phyloP scores from a whole-genome alignment of 148 eudicot genomes.

The Vaccinium corymbosum region DNA sequence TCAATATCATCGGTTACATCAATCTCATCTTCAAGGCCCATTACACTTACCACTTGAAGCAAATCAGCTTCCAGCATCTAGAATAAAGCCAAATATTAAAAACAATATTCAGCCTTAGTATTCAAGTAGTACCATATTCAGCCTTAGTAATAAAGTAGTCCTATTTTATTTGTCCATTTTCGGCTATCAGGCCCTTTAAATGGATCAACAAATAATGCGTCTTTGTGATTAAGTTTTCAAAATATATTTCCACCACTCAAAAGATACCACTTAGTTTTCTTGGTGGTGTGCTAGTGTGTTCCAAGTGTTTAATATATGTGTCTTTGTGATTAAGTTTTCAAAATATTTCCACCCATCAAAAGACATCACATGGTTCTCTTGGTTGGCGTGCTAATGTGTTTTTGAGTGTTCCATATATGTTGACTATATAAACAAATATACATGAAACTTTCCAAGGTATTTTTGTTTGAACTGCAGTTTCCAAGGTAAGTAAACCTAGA shows the following conservation, averaged over 20 bases:
- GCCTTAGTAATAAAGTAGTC: not conserved
- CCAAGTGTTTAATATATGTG: not conserved
- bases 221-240: not conserved
- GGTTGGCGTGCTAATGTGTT: not conserved
- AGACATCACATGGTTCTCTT: not conserved
- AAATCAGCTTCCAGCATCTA: slow-evolving; percentile 88
- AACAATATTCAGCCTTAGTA: not conserved
- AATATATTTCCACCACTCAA: not conserved
- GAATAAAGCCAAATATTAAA: not conserved
- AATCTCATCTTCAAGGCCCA: slow-evolving; percentile 77
- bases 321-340: not conserved
- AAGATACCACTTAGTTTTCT: not conserved
- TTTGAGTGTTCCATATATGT: not conserved
- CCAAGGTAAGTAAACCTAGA: not conserved
- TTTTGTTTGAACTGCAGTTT: not conserved
- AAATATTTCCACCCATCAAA: not conserved
- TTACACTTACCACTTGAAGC: slow-evolving; percentile 74
- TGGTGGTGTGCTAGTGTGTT: not conserved
- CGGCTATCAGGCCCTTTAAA: not conserved
- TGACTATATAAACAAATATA: not conserved
- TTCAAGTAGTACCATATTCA: not conserved
- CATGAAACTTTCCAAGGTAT: not conserved
- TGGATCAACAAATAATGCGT: not conserved
- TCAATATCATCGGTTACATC: slow-evolving; percentile 78
- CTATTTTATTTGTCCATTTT: not conserved